Conservation (phyloP, 1,284 basidiomycete species). For the Boletus smithii region DNA sequence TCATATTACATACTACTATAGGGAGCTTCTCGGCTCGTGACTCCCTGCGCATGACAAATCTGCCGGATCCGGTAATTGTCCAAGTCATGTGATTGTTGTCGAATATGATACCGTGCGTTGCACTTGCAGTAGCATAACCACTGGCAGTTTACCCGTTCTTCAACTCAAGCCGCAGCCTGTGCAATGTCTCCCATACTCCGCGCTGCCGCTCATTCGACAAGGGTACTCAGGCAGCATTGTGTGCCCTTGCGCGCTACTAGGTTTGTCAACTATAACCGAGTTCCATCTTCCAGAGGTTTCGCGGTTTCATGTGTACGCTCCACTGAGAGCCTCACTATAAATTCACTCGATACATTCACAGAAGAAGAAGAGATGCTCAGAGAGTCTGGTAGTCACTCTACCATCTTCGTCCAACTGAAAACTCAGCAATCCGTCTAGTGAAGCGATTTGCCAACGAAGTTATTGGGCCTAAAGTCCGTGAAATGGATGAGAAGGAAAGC, state of each 20-base stretch:
- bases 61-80: too few species aligned
- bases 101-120: too few species aligned
- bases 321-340: constrained; percentile 32
- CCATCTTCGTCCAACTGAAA: background rate
- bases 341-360: constrained; percentile 77
- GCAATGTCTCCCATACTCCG: constrained; percentile 25
- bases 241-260: constrained; percentile 8
- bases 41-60: too few species aligned
- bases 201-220: constrained; percentile 17
- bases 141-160: too few species aligned
- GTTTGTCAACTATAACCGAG: constrained; percentile 8
- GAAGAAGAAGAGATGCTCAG: constrained; percentile 91
- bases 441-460: constrained; percentile 87
- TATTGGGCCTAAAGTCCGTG: constrained; percentile 85
- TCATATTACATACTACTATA: too few species aligned
- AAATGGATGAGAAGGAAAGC: constrained; percentile 97
- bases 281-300: constrained; percentile 19
- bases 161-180: too few species aligned
- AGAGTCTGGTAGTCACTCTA: constrained; percentile 65
- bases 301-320: constrained; percentile 16
- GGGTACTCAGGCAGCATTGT: constrained; percentile 9
- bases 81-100: too few species aligned
- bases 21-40: too few species aligned
- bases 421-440: constrained; percentile 45
- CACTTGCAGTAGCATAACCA: too few species aligned